Conservation (phyloP, 331 rosid species). For the Acacia concinna region DNA sequence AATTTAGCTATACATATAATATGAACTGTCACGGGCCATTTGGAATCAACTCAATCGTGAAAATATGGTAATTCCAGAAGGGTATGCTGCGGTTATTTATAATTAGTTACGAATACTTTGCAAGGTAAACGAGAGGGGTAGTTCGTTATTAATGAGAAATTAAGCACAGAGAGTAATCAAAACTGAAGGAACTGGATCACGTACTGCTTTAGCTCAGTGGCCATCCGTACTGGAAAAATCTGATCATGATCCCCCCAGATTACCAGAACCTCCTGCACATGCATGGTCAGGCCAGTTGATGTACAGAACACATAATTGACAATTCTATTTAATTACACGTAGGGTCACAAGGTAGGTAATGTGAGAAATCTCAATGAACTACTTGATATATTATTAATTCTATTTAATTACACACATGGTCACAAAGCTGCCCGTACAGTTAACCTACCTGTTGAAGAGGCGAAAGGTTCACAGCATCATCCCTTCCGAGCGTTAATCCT, state of each 20-base stretch:
- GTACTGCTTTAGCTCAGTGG: slow-evolving; percentile 66
- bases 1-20: background rate
- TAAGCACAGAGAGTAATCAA: background rate
- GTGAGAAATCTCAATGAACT: background rate
- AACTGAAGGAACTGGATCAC: slow-evolving; percentile 12
- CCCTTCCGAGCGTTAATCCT: slow-evolving; percentile 60
- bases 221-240: slow-evolving; percentile 72
- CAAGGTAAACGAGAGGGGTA: background rate
- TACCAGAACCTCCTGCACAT: slow-evolving; percentile 67
- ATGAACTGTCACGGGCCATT: background rate
- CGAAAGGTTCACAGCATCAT: slow-evolving; percentile 45
- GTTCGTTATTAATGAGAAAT: background rate
- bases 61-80: background rate
- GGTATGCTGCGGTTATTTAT: background rate
- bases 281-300: background rate
- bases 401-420: no score
- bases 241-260: slow-evolving; percentile 82
- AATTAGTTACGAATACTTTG: background rate
- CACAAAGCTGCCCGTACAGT: background rate
- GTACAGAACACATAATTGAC: background rate
- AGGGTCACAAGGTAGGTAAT: background rate
- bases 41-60: background rate
- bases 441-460: slow-evolving; percentile 58
- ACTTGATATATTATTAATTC: background rate
- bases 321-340: background rate